A percentile compares a stretch with the other conserved stretches of the same genome.
These are phyloP conservation scores for Piper betle DNA, from an alignment of 164 flowering plant genomes.

Conservation along the genomic window DNA sequence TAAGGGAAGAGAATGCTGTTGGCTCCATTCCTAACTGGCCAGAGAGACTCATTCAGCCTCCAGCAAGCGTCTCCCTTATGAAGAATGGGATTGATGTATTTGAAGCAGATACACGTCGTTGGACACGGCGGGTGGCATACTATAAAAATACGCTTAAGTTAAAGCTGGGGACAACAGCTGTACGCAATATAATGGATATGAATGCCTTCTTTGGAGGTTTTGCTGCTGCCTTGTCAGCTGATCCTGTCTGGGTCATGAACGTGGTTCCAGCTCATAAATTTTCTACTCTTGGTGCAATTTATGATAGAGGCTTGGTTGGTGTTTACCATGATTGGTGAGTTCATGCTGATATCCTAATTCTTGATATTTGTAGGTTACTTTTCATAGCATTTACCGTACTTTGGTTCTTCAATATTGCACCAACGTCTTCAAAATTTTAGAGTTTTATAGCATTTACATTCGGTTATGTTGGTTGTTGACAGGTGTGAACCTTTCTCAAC, in stretches of 20 bases:
- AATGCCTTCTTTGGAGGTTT: slow-evolving; percentile 96
- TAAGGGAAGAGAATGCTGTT: slow-evolving; percentile 53
- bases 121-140: slow-evolving; percentile 75
- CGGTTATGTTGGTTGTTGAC: slow-evolving; percentile 9
- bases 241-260: slow-evolving; percentile 99
- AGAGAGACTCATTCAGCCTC: slow-evolving; percentile 54
- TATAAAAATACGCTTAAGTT: slow-evolving; percentile 67
- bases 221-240: slow-evolving; percentile 71
- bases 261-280: slow-evolving; percentile 77
- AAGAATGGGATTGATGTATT: slow-evolving; percentile 77
- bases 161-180: slow-evolving; percentile 71
- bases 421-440: background rate
- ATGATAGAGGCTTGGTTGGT: slow-evolving; percentile 94
- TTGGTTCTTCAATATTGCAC: background rate
- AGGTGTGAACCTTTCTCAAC: slow-evolving; percentile 99
- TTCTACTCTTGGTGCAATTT: slow-evolving; percentile 67
- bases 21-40: slow-evolving; percentile 89
- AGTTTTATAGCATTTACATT: background rate
- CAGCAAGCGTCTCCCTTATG: slow-evolving; percentile 49
- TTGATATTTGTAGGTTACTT: background rate
- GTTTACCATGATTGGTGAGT: slow-evolving; percentile 94
- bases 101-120: slow-evolving; percentile 80
- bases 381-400: too few relatives aligned
- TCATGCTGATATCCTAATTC: background rate
- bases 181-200: slow-evolving; percentile 97